Base-by-base conservation (phyloP, 805 yeast genomes). In the Metschnikowia amazonensis region DNA sequence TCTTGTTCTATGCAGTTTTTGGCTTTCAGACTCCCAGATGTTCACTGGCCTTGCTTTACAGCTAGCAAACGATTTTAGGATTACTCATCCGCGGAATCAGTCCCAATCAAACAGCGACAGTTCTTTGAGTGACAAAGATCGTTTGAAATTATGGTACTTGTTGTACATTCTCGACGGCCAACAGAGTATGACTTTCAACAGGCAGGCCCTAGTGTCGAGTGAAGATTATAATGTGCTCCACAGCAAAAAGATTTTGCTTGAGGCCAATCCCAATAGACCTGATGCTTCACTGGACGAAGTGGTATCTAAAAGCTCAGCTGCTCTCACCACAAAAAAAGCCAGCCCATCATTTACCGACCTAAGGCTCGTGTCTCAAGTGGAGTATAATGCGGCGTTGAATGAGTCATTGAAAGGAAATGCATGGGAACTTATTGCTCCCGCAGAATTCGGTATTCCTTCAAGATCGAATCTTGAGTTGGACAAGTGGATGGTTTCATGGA, bases 401-500 rank as follows among this genome's bases (percentile, higher is more conserved):
- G 76, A 72, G 43, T 80, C 81, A 0, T 79, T 82, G 49, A 67
- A 63, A 42, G 82, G 82, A 2, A 70, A 76, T 50, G 81, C 83
- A 0, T 79, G 86, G 85, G 81, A 76, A 44, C 59, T 80, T 17
- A 60, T 83, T 32, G 67, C 78, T 0, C 88, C 88, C 0, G 67
- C 80, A 1, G 66, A 78, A 1, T 77, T 82, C 59, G 89, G 89
- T 0, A 70, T 83, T 8, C 88, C 88, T 0, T 82, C 85, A 58
- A 78, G 76, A 52, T 75, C 82, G 5, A 83, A 83, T 57, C 62
- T 83, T 46, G 86, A 82, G 47, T 63, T 83, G 30, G 89, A 83
- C 56, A 81, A 77, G 60, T 83, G 89, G 89, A 83, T 83, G 87
- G 86, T 83, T 4, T 82, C 83, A 17, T 83, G 89, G 89, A 81